These are phyloP conservation scores for Bryoerythrophyllum caledonicum DNA, from an alignment of 225 moss, liverwort and hornwort genomes.

Conservation along the genomic window DNA sequence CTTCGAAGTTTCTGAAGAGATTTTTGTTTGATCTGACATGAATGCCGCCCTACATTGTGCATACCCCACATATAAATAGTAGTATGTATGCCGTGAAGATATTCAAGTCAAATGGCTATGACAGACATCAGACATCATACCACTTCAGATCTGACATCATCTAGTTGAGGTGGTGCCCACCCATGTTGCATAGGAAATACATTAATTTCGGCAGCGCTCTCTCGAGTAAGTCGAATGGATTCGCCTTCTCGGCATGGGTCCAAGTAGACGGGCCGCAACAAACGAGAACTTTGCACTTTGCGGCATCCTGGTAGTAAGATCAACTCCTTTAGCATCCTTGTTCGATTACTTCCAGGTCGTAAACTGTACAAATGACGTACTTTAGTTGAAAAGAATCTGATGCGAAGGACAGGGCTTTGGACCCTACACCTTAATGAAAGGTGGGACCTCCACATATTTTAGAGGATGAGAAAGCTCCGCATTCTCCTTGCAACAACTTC, in stretches of 20 bases:
- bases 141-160: conserved; percentile 4
- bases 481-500: background rate
- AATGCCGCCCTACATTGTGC: background rate
- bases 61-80: background rate
- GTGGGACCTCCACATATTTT: conserved; percentile 12
- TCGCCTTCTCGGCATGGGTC: background rate
- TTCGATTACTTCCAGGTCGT: background rate
- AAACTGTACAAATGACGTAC: background rate
- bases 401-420: conserved; percentile 17
- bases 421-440: conserved; percentile 12
- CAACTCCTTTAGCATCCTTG: too few species aligned
- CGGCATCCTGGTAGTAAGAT: conserved; percentile 2
- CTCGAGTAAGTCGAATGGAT: background rate
- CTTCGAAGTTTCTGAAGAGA: background rate
- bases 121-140: background rate
- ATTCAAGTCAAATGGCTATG: conserved; percentile 4
- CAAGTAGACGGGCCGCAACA: background rate
- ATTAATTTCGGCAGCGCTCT: conserved; percentile 7
- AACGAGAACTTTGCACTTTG: background rate
- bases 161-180: background rate
- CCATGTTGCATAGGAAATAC: background rate
- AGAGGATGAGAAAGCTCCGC: too few species aligned
- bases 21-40: background rate
- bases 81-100: background rate
- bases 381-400: conserved; percentile 3